phyloP scores from a whole-genome alignment of 352 stramenopile genomes.

The Globisporangium yorkense region DNA sequence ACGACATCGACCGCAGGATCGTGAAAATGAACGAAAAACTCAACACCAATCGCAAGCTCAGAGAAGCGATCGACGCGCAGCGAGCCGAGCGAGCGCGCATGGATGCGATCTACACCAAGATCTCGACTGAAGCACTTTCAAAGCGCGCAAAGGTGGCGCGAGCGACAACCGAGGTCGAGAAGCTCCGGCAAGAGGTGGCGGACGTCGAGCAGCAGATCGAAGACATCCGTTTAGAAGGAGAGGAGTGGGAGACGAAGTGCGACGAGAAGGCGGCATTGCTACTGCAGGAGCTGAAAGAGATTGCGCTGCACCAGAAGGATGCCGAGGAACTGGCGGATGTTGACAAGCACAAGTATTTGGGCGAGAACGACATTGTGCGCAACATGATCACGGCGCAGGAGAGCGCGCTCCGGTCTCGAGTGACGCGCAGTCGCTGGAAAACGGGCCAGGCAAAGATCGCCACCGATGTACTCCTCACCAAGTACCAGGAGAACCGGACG shows the following conservation, averaged over 20 bases:
- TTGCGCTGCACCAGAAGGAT: conserved; percentile 51
- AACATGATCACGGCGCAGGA: conserved; percentile 42
- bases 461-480: conserved; percentile 57
- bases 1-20: conserved; percentile 75
- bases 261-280: conserved; percentile 41
- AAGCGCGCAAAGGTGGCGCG: conserved; percentile 50
- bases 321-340: conserved; percentile 41
- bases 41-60: conserved; percentile 54
- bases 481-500: conserved; percentile 76
- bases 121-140: conserved; percentile 45
- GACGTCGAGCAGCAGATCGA: conserved; percentile 56
- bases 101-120: conserved; percentile 74
- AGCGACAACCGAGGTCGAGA: conserved; percentile 42
- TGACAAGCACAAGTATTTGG: conserved; percentile 63
- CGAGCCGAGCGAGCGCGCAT: conserved; percentile 63
- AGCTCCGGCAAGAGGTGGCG: conserved; percentile 46
- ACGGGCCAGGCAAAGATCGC: conserved; percentile 57
- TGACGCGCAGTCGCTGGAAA: conserved; percentile 65
- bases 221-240: conserved; percentile 40
- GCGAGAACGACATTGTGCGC: conserved; percentile 69
- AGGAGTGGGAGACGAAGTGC: conserved; percentile 58
- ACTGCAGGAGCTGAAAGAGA: conserved; percentile 67
- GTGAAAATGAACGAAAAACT: conserved; percentile 84
- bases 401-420: conserved; percentile 39
- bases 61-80: conserved; percentile 59